Evolutionary conservation across 169 alveolate species (phyloP).

Genomic region (Cryptosporidium sp.): DNA sequence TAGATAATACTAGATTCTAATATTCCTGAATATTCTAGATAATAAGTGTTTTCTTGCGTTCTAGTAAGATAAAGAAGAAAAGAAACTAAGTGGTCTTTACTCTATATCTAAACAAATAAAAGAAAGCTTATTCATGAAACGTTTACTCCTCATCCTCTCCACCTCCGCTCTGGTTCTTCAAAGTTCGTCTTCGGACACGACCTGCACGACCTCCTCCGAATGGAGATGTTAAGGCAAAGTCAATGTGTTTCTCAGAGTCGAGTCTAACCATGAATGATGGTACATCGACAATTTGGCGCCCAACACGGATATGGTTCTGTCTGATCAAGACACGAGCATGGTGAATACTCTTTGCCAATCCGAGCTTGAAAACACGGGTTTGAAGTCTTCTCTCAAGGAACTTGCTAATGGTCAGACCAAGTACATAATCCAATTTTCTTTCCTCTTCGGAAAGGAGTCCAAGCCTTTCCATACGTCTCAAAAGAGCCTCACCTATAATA

Average conservation of each 20-base stretch:
- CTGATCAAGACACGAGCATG: conserved; percentile 98
- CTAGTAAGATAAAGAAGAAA: neutral
- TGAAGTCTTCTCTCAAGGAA: conserved; percentile 99
- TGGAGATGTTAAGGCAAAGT: conserved; percentile 95
- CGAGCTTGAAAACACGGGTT: conserved; percentile 96
- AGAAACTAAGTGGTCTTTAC: neutral
- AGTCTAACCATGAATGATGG: conserved; percentile 99
- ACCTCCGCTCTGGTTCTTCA: conserved; percentile 78
- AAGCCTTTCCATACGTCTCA: conserved; percentile 98
- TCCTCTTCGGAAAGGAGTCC: conserved; percentile 97
- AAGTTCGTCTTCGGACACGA: conserved; percentile 94
- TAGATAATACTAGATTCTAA: conserved; percentile 12
- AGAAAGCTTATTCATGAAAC: neutral
- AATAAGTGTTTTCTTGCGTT: conserved; percentile 3
- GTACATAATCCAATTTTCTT: conserved; percentile 97
- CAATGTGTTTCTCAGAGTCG: conserved; percentile 98
- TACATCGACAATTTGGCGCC: conserved; percentile 97
- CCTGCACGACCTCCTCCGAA: conserved; percentile 98
- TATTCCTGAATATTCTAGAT: conserved; percentile 13
- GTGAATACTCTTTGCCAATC: conserved; percentile 97
- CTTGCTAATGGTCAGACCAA: conserved; percentile 97
- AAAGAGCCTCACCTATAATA: conserved; percentile 93
- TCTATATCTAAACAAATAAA: neutral
- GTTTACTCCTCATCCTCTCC: conserved; percentile 64
- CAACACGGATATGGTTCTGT: conserved; percentile 99